Evolutionary conservation across 2,329 filamentous ascomycete species (phyloP), one percentile per base, ranked within the genome.

Genomic region (Colletotrichum sp.): DNA sequence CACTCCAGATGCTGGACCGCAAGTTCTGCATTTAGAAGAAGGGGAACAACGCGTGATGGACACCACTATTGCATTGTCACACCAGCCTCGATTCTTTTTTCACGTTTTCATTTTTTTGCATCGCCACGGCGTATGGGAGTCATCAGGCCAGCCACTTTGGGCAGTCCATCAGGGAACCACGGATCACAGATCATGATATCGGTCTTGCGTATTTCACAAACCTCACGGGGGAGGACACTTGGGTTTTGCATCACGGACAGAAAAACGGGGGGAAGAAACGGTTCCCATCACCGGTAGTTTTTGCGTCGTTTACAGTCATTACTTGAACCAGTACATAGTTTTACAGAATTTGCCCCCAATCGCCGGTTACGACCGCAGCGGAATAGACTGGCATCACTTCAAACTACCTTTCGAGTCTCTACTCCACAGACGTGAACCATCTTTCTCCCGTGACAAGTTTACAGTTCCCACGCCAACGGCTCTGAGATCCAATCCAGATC

Each of bases 1-100:
- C 92, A 3, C 83, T 95, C 62, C 89, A 92, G 77, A 92, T 94
- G 81, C 85, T 95, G 66, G 92, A 95, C 83, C 87, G 89, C 78
- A 90, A 90, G 79, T 91, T 91, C 79, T 86, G 83, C 78, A 81
- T 84, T 39, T 86, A 81, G 32, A 16, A 65, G 59, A 64, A 28
- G 16, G 15, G 26, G 28, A 12, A 32, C 16, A 30, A 21, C 24
- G 16, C 16, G 16, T n/a, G 18, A 21, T 13, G 59, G 18, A 34
- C 18, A 28, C 28, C 39, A 30, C 16, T n/a, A 34, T 62, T 72
- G 68, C 72, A 68, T 72, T 72, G 52, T 55, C 5, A 72, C 6
- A 72, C 5, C 39, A 72, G 72, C 72, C 62, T 67, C 9, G 39
- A n/a, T 49, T 49, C 18, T n/a, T 49, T 49, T n/a, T 44, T n/a